These are phyloP conservation scores for Avicennia marina DNA, from an alignment of 257 asterid species.

Conservation along the genomic window DNA sequence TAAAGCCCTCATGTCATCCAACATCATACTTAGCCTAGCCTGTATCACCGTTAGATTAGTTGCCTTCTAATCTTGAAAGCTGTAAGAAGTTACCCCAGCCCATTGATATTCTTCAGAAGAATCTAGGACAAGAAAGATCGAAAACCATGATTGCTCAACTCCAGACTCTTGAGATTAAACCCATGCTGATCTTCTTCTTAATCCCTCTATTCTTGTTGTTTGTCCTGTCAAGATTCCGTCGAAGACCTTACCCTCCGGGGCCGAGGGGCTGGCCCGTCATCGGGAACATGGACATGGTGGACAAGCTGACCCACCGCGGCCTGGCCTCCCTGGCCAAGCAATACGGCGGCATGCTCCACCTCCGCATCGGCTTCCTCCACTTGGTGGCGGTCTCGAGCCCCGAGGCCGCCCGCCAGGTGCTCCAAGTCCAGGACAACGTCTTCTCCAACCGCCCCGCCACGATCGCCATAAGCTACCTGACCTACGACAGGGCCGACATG, in stretches of 20 bases:
- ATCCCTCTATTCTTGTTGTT: constrained; percentile 28
- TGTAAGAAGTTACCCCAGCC: too few relatives aligned
- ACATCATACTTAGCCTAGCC: too few relatives aligned
- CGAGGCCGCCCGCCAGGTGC: constrained; percentile 67
- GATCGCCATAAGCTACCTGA: constrained; percentile 61
- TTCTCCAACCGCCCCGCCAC: constrained; percentile 89
- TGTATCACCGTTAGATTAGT: too few relatives aligned
- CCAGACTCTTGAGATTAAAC: too few relatives aligned
- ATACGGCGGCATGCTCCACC: constrained; percentile 81
- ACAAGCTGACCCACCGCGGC: constrained; percentile 73
- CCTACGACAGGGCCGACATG: constrained; percentile 91
- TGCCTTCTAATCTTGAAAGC: too few relatives aligned
- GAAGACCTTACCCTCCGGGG: constrained; percentile 73
- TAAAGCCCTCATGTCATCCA: too few relatives aligned
- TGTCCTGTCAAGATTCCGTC: constrained; percentile 27
- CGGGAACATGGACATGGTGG: constrained; percentile 69
- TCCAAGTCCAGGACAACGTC: constrained; percentile 76
- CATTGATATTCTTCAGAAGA: too few relatives aligned
- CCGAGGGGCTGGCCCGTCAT: constrained; percentile 78
- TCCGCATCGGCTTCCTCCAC: constrained; percentile 60
- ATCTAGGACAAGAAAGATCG: too few relatives aligned
- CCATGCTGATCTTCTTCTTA: constrained; percentile 20
- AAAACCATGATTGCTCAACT: too few relatives aligned
- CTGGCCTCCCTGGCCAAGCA: constrained; percentile 52
- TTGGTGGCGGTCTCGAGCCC: constrained; percentile 77